Conservation (phyloP, 23 red algal species). For the Gracilaria caudata region DNA sequence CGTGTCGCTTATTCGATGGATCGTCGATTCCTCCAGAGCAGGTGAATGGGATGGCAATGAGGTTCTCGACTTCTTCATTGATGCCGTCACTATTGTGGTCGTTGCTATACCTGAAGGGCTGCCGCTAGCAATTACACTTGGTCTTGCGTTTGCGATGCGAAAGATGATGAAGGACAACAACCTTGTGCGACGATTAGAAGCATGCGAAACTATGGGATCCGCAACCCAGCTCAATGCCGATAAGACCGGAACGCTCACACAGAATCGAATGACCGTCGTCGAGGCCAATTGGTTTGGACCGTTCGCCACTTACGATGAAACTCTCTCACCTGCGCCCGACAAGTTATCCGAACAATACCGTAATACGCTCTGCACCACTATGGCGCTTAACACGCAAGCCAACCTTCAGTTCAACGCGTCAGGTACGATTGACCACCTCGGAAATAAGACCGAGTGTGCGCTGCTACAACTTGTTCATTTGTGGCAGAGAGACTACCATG, state of each 20-base stretch:
- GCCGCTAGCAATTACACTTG: conserved; percentile 88
- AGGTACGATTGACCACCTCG: conserved; percentile 79
- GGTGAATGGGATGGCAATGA: conserved; percentile 59
- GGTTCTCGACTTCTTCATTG: conserved; percentile 79
- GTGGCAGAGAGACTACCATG: conserved; percentile 64
- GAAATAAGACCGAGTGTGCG: conserved; percentile 91
- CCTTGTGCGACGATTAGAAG: conserved; percentile 90
- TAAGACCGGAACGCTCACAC: conserved; percentile 93
- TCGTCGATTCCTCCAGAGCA: conserved; percentile 50
- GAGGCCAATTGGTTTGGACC: conserved; percentile 60
- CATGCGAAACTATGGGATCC: conserved; percentile 95
- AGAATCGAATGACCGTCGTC: conserved; percentile 89
- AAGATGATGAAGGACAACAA: conserved; percentile 98
- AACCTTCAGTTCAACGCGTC: conserved; percentile 63
- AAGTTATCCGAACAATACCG: conserved; percentile 56
- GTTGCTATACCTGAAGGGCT: conserved; percentile 96
- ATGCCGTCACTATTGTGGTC: conserved; percentile 91
- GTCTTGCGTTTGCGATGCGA: conserved; percentile 93
- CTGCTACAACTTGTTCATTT: conserved; percentile 74
- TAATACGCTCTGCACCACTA: conserved; percentile 24
- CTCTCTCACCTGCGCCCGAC: conserved; percentile 17
- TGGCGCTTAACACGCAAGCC: conserved; percentile 88
- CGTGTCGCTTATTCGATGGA: conserved; percentile 87
- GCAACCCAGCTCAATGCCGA: conserved; percentile 95
- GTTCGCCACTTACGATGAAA: conserved; percentile 48